These are phyloP conservation scores for Pseudogymnoascus sp. DNA, from an alignment of 2,329 filamentous ascomycete species.

Conservation along the genomic window DNA sequence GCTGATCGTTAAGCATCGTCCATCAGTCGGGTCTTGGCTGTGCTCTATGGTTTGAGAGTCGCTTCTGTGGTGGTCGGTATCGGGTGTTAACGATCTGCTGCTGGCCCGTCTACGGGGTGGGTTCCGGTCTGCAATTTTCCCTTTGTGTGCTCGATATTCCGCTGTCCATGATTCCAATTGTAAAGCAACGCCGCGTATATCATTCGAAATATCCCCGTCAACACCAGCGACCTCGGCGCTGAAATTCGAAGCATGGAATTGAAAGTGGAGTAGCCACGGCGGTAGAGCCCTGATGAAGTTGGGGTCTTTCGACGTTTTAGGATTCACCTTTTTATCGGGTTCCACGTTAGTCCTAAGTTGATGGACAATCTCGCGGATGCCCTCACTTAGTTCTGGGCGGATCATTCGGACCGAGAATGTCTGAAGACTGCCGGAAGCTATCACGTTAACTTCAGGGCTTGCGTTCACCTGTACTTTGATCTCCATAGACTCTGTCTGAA, in stretches of 20 bases:
- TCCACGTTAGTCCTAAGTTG: conserved; percentile 69
- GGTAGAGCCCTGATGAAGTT: conserved; percentile 76
- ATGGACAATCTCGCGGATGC: conserved; percentile 81
- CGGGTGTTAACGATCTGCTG: conserved; percentile 61
- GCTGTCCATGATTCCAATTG: conserved; percentile 83
- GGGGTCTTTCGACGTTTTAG: conserved; percentile 44
- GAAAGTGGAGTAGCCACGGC: conserved; percentile 74
- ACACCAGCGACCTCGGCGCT: conserved; percentile 85
- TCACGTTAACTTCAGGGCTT: conserved; percentile 76
- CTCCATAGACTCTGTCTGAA: conserved; percentile 83
- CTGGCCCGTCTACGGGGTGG: conserved; percentile 61
- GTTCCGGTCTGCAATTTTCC: conserved; percentile 55
- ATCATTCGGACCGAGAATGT: conserved; percentile 87
- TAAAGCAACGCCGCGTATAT: conserved; percentile 74
- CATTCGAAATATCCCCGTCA: conserved; percentile 73
- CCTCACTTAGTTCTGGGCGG: conserved; percentile 84
- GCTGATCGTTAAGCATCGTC: conserved; percentile 72
- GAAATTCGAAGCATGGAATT: conserved; percentile 81
- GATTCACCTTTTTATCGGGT: conserved; percentile 48
- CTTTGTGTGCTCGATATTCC: conserved; percentile 78
- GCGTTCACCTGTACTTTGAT: conserved; percentile 79
- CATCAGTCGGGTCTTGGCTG: conserved; percentile 53
- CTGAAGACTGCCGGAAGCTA: conserved; percentile 71
- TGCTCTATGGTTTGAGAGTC: conserved; percentile 47
- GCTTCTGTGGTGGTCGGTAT: conserved; percentile 53